phyloP scores from a whole-genome alignment of 805 yeast genomes.

The Saccharomycopsis selenospora region DNA sequence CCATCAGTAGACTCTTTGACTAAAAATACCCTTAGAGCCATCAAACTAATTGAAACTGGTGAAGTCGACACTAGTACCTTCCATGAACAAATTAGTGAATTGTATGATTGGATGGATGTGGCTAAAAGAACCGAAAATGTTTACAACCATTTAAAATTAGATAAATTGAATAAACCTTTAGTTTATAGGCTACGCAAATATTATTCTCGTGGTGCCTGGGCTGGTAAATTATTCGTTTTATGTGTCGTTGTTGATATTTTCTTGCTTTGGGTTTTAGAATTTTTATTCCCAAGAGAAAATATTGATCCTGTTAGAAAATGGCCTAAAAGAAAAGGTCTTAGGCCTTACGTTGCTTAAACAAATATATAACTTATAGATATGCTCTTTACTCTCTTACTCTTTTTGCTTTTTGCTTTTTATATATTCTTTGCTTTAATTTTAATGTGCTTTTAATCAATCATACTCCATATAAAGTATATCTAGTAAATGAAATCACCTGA shows the following conservation, averaged over 20 bases:
- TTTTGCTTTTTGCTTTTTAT: too few species aligned
- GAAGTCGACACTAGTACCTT: slow-evolving; percentile 65
- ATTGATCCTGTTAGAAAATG: slow-evolving; percentile 79
- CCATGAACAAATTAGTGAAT: slow-evolving; percentile 65
- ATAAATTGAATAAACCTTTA: slow-evolving; percentile 43
- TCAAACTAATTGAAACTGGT: slow-evolving; percentile 47
- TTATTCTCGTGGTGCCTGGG: slow-evolving; percentile 72
- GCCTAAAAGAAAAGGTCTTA: slow-evolving; percentile 39
- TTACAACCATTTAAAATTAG: slow-evolving; percentile 46
- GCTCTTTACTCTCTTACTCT: too few species aligned
- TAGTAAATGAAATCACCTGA: too few species aligned
- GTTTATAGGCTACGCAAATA: slow-evolving; percentile 54
- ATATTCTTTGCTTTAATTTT: too few species aligned
- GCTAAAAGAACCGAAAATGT: slow-evolving; percentile 82
- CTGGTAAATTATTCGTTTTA: slow-evolving; percentile 75
- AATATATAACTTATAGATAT: too few species aligned
- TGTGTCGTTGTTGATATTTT: slow-evolving; percentile 78
- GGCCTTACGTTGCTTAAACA: slow-evolving; percentile 1
- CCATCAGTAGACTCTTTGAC: slow-evolving; percentile 83
- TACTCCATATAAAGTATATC: too few species aligned
- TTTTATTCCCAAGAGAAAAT: slow-evolving; percentile 54
- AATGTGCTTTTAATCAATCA: too few species aligned
- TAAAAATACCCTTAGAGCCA: slow-evolving; percentile 64
- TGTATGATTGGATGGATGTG: slow-evolving; percentile 91
- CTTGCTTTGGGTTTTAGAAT: slow-evolving; percentile 55